Base-by-base conservation (phyloP, 352 stramenopile genomes). In the Peronospora belbahrii region DNA sequence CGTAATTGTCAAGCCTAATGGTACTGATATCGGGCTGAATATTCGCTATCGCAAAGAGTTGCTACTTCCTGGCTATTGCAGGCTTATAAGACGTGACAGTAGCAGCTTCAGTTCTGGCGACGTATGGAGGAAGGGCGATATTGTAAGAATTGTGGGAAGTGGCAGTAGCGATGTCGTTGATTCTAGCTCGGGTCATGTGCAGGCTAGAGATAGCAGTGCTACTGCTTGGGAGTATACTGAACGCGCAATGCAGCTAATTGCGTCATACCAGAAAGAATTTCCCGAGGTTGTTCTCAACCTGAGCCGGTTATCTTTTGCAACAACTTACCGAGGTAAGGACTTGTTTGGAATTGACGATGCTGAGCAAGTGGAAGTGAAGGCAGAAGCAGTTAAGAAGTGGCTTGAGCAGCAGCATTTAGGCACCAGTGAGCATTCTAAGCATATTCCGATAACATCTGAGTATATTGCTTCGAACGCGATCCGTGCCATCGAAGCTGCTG, bases 191-290 rank as follows among this genome's bases (percentile, higher is more conserved):
- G 28, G 41, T 8, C 24, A 24, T 4, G 34, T 47, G 27, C 32
- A 45, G 8, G 4, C 25, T 15, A 44, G 33, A 37, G 60, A 58
- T 48, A 47, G 52, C 3, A 55, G 53, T 32, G 35, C 61, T 31
- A 83, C 67, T 3, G 68, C 64, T n/a, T 99, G 95, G 95, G 93
- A 99, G 70, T 99, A 97, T 67, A 97, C 94, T 2, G 86, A 96
- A 37, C 94, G 90, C 27, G 96, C 95, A 4, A 76, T 98, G 17
- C 70, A 93, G 13, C 77, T 99, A 27, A 78, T 99, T 36, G 76
- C 85, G 7, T 83, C 79, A 4, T 99, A 98, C 65, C 82, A 93
- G 53, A 78, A 85, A 14, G 71, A 87, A 42, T 99, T 98, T 50
- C 95, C 96, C 5, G 73, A 86, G 3, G 61, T 99, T 18, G 95